A percentile compares a stretch with the other conserved stretches of the same genome.
Evolutionary conservation across 305 asterid species (phyloP).

Genomic region (Solanum hybrid): DNA sequence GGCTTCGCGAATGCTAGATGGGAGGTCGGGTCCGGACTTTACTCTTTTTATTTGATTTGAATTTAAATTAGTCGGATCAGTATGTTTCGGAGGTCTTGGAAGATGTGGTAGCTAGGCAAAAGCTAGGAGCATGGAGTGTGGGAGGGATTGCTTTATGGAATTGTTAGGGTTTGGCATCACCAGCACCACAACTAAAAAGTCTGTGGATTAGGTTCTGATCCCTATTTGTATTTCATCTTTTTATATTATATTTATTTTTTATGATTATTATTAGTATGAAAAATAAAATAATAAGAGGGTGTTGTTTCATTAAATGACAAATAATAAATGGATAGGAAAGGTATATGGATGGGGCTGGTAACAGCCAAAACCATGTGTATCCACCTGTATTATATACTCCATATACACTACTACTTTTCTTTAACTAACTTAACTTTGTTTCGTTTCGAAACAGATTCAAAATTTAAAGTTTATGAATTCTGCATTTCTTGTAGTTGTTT

Average conservation of each 20-base stretch:
- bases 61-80: not conserved
- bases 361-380: constrained; percentile 37
- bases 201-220: constrained; percentile 43
- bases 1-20: not conserved
- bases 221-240: not conserved
- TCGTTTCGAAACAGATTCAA: not conserved
- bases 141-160: not conserved
- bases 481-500: accelerated
- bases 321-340: constrained; percentile 38
- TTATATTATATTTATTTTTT: not conserved
- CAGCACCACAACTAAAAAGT: constrained; percentile 36
- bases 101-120: not conserved
- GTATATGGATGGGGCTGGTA: constrained; percentile 25
- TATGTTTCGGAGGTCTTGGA: not conserved
- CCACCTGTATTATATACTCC: constrained; percentile 7
- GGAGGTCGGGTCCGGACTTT: not conserved
- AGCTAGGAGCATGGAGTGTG: not conserved
- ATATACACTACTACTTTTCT: not conserved
- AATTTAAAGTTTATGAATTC: not conserved
- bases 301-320: constrained; percentile 35
- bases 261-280: not conserved
- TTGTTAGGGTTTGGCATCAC: constrained; percentile 23
- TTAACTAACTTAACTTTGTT: not conserved
- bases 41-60: not conserved
- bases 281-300: not conserved